Conservation (phyloP, 2,329 filamentous ascomycete species). For the Penicillium hordei region DNA sequence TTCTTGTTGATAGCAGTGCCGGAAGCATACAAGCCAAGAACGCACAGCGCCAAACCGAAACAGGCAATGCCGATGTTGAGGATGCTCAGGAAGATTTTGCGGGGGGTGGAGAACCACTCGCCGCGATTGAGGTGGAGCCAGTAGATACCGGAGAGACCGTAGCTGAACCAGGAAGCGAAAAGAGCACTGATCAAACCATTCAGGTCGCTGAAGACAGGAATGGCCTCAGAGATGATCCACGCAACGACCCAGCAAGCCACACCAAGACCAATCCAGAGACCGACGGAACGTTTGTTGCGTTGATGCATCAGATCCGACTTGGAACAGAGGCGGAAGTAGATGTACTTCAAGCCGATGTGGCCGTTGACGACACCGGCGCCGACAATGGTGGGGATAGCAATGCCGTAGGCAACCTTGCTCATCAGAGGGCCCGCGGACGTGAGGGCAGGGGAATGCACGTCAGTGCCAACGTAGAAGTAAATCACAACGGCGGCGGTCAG, state of each 20-base stretch:
- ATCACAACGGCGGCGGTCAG: conserved; percentile 65
- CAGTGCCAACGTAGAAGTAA: conserved; percentile 64
- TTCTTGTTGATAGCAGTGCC: conserved; percentile 26
- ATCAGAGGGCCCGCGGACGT: conserved; percentile 59
- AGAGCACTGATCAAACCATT: conserved; percentile 56
- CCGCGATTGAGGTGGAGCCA: conserved; percentile 53
- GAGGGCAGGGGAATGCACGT: conserved; percentile 65
- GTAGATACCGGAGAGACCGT: conserved; percentile 47
- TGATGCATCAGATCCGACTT: conserved; percentile 55
- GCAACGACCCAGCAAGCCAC: conserved; percentile 59
- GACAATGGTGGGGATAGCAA: conserved; percentile 69
- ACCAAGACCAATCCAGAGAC: conserved; percentile 62
- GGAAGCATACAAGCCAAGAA: conserved; percentile 30
- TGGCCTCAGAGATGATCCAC: conserved; percentile 67
- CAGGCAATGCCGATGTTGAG: conserved; percentile 46
- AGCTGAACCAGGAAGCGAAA: conserved; percentile 29
- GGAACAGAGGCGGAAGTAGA: conserved; percentile 63
- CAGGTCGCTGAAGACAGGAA: conserved; percentile 67
- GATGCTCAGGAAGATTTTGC: conserved; percentile 47
- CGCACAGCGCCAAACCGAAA: conserved; percentile 28
- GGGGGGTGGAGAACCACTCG: conserved; percentile 40
- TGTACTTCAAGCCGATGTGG: conserved; percentile 64
- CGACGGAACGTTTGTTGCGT: conserved; percentile 51
- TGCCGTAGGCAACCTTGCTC: conserved; percentile 64
- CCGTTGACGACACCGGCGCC: conserved; percentile 70